Conservation (phyloP, 1,139 yeast species). For the Yamadazyma pseudoaaseri region DNA sequence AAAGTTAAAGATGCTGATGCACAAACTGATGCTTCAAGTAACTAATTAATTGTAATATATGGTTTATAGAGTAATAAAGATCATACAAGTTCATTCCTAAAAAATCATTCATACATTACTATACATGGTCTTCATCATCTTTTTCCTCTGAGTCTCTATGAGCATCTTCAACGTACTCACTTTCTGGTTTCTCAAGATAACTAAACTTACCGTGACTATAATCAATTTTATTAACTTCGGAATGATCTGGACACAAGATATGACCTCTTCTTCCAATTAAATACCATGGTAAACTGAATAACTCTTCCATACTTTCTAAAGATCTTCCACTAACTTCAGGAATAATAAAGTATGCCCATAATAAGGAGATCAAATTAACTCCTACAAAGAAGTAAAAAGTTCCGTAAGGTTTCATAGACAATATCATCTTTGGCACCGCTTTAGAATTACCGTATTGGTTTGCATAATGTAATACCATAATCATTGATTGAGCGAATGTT, state of each 20-base stretch:
- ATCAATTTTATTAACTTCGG: constrained; percentile 27
- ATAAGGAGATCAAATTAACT: constrained; percentile 37
- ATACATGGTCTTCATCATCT: no score
- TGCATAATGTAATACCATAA: constrained; percentile 59
- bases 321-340: constrained; percentile 56
- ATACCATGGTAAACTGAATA: constrained; percentile 61
- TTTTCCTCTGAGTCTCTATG: constrained; percentile 12
- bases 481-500: constrained; percentile 51
- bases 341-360: constrained; percentile 53
- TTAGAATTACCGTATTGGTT: constrained; percentile 62
- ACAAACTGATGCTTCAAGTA: not conserved
- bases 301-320: constrained; percentile 56
- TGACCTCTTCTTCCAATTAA: constrained; percentile 53
- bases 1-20: constrained; percentile 4
- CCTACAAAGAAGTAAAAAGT: constrained; percentile 55
- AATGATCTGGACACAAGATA: constrained; percentile 51
- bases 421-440: constrained; percentile 53
- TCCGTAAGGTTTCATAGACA: constrained; percentile 49
- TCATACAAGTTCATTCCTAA: constrained; percentile 58
- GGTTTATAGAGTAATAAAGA: not conserved
- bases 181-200: constrained; percentile 14
- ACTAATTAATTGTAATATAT: not conserved
- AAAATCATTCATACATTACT: constrained; percentile 83
- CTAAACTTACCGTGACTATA: constrained; percentile 11
- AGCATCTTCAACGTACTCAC: constrained; percentile 14